A percentile compares a stretch with the other conserved stretches of the same genome.
Conservation (phyloP, 257 asterid species). For the Penstemon davidsonii region DNA sequence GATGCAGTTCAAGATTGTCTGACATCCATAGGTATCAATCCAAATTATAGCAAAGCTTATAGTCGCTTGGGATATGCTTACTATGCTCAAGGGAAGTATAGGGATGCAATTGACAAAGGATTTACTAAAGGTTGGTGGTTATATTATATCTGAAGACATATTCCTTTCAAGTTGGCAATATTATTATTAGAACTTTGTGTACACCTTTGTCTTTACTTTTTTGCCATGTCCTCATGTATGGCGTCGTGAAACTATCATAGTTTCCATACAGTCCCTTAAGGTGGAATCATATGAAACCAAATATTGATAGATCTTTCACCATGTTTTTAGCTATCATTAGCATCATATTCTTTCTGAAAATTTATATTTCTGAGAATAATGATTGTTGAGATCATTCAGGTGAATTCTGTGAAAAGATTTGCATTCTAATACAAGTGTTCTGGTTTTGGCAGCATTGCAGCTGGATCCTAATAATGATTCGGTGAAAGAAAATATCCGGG, state of each 20-base stretch:
- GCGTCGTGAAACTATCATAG: background rate
- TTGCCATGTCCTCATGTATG: background rate
- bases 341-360: constrained; percentile 12
- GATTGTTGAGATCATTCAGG: constrained; percentile 7
- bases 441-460: constrained; percentile 64
- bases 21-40: constrained; percentile 69
- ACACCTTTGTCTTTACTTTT: background rate
- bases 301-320: constrained; percentile 16
- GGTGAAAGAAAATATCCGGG: constrained; percentile 76
- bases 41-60: constrained; percentile 83
- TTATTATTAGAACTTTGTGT: constrained; percentile 13
- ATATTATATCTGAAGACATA: background rate
- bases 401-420: constrained; percentile 20
- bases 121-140: constrained; percentile 64
- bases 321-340: constrained; percentile 7
- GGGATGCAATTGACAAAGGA: constrained; percentile 83
- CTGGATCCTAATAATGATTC: constrained; percentile 73
- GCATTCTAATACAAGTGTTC: constrained; percentile 15
- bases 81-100: constrained; percentile 78
- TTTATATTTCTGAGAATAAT: constrained; percentile 7
- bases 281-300: constrained; percentile 2
- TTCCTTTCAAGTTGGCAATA: constrained; percentile 17
- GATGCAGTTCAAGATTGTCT: constrained; percentile 69
- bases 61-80: constrained; percentile 89
- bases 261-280: constrained; percentile 18